Evolutionary conservation across 139 green algal species (phyloP), one percentile per base, ranked within the genome.

Genomic region (Ettlia oleoabundans): DNA sequence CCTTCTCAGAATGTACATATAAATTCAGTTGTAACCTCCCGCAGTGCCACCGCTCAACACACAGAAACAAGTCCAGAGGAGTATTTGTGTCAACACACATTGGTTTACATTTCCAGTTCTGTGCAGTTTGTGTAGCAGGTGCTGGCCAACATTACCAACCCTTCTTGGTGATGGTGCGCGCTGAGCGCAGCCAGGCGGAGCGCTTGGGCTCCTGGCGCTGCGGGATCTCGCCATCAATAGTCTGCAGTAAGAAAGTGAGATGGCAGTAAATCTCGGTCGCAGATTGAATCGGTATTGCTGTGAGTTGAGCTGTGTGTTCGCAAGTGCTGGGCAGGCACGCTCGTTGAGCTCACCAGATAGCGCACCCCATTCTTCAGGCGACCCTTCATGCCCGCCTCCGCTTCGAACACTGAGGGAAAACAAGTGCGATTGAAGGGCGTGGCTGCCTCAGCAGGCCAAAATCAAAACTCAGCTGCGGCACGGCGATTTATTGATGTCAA

Each of bases 231-330:
- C 35, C 33, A 32, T 65, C 51, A 32, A 78, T 67, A 0, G 71
- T 78, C 71, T 78, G 71, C 71, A n/a, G n/a, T n/a, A n/a, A n/a
- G n/a, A n/a, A n/a, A n/a, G 65, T 65, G 21, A 19, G 33, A 32
- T 21, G 35, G 62, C 26, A 30, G 30, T 1, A 68, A 6, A 15
- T 9, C 26, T 30, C 37, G 62, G 8, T 28, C 1, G 1, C 55
- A 65, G 55, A 22, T 65, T 65, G 55, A 15, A 58, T 10, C 10
- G 10, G 47, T 10, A 58, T 10, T 15, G 47, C 47, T 10, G 13
- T 58, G 47, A 15, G 47, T 10, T 24, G 47, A 58, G 15, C 47
- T 10, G 18, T 65, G 5, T n/a, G 18, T 5, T 28, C 18, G 55
- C 55, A 28, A 28, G 47, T 32, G 55, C 18, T 28, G 55, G 18